Percentiles rank a stretch among this genome's conserved stretches.
Evolutionary conservation across 805 yeast species (phyloP).

Genomic region (Candida saitoana): DNA sequence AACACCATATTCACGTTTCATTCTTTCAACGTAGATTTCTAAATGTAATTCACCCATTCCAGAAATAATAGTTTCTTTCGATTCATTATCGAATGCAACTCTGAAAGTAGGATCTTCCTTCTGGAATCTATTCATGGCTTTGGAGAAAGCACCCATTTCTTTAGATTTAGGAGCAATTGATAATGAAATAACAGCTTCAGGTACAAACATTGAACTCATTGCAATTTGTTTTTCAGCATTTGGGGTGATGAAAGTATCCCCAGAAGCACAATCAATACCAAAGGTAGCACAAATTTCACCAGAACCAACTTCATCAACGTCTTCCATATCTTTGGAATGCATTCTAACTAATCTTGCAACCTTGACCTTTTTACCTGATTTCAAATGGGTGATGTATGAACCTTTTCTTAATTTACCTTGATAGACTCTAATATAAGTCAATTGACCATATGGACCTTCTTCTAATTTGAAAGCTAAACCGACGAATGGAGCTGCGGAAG

Average conservation of each 20-base stretch:
- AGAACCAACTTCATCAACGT: constrained; percentile 88
- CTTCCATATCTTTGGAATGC: constrained; percentile 99
- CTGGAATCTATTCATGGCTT: constrained; percentile 95
- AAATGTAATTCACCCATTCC: constrained; percentile 99
- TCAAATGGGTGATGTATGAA: constrained; percentile 78
- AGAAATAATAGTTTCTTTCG: constrained; percentile 89
- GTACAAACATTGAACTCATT: constrained; percentile 98
- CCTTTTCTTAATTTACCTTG: constrained; percentile 96
- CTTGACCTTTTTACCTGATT: constrained; percentile 90
- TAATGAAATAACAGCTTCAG: constrained; percentile 95
- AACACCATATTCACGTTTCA: constrained; percentile 94
- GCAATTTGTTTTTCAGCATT: constrained; percentile 58
- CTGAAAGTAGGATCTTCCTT: constrained; percentile 99
- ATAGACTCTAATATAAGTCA: constrained; percentile 93
- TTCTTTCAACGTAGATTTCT: constrained; percentile 97
- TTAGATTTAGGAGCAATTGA: constrained; percentile 84
- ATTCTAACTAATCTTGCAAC: constrained; percentile 92
- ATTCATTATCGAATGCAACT: constrained; percentile 83
- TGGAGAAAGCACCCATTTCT: constrained; percentile 84
- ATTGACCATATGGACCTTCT: constrained; percentile 97
- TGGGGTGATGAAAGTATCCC: constrained; percentile 94
- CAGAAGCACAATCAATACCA: constrained; percentile 98
- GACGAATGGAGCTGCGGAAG: constrained; percentile 75
- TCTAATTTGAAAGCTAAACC: constrained; percentile 98
- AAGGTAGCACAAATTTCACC: constrained; percentile 99